These are phyloP conservation scores for Scheffersomyces ergatensis DNA, from an alignment of 805 yeast genomes.

Conservation along the genomic window DNA sequence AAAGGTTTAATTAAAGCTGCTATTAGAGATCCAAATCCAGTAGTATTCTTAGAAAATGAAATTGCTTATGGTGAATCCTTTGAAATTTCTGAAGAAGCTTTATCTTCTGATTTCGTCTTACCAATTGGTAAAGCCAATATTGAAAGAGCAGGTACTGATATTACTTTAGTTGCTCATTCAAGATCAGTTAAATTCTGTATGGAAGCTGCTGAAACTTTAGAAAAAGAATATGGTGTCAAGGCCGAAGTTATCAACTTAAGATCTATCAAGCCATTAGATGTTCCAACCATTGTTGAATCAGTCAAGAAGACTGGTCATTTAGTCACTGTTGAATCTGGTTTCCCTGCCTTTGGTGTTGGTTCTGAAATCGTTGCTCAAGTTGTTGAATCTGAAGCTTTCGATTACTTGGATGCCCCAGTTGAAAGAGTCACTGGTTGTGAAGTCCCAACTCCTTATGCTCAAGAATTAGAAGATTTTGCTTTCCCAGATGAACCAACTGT, in stretches of 20 bases:
- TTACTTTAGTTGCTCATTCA: conserved; percentile 86
- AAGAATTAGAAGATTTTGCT: conserved; percentile 94
- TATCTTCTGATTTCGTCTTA: conserved; percentile 81
- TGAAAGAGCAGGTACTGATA: conserved; percentile 89
- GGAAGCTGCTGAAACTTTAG: conserved; percentile 85
- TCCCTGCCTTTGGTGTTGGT: conserved; percentile 98
- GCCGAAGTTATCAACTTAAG: conserved; percentile 96
- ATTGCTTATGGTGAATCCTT: conserved; percentile 88
- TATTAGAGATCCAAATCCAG: conserved; percentile 98
- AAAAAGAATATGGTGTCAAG: conserved; percentile 79
- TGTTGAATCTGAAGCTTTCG: conserved; percentile 98
- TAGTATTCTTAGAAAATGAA: conserved; percentile 94
- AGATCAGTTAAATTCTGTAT: conserved; percentile 85
- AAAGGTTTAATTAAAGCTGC: conserved; percentile 96
- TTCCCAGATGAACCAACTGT: conserved; percentile 96
- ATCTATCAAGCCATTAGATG: conserved; percentile 94
- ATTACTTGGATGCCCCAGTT: conserved; percentile 97
- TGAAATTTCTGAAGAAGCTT: conserved; percentile 84
- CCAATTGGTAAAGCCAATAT: conserved; percentile 96
- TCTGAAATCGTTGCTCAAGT: conserved; percentile 96
- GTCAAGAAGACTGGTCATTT: conserved; percentile 96
- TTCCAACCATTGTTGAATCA: conserved; percentile 77
- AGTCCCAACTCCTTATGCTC: conserved; percentile 98
- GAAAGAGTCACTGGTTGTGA: conserved; percentile 99
- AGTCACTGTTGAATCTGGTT: conserved; percentile 94